These are phyloP conservation scores for Citrus reticulata DNA, from an alignment of 345 rosid species.

Conservation along the genomic window DNA sequence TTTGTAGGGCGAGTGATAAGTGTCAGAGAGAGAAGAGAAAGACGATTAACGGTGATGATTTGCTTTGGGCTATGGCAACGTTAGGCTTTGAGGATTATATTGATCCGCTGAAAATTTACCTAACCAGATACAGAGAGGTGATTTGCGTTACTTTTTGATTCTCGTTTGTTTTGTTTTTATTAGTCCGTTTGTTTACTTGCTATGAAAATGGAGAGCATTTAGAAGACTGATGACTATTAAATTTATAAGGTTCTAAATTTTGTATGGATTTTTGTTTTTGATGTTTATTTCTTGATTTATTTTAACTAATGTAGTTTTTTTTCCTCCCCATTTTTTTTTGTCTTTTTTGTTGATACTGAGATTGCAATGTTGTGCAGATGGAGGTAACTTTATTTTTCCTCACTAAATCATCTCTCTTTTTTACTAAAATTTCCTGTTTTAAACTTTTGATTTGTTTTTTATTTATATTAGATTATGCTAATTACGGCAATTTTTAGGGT, in stretches of 20 bases:
- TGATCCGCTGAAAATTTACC: slow-evolving; percentile 80
- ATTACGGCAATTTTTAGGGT: slow-evolving; percentile 45
- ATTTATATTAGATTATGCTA: neutral
- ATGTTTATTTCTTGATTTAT: neutral
- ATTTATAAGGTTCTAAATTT: neutral
- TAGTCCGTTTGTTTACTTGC: neutral
- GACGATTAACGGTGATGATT: slow-evolving; percentile 93
- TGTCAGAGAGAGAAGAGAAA: slow-evolving; percentile 98
- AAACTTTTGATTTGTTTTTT: neutral
- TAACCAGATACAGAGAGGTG: slow-evolving; percentile 83
- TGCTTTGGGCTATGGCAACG: slow-evolving; percentile 96
- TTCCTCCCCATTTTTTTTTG: neutral
- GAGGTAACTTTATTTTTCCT: slow-evolving; percentile 51
- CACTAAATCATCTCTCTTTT: slow-evolving; percentile 3
- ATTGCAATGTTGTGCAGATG: slow-evolving; percentile 51
- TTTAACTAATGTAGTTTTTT: slow-evolving; percentile 12
- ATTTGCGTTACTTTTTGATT: neutral
- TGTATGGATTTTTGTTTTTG: neutral
- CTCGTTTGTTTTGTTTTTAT: neutral
- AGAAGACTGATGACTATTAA: neutral
- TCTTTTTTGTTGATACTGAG: neutral
- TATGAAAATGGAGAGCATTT: neutral
- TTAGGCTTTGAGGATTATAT: slow-evolving; percentile 97
- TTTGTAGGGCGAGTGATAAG: slow-evolving; percentile 88
- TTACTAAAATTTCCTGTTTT: neutral